Conservation (phyloP, 805 yeast genomes). For the Nakazawaea holstii region DNA sequence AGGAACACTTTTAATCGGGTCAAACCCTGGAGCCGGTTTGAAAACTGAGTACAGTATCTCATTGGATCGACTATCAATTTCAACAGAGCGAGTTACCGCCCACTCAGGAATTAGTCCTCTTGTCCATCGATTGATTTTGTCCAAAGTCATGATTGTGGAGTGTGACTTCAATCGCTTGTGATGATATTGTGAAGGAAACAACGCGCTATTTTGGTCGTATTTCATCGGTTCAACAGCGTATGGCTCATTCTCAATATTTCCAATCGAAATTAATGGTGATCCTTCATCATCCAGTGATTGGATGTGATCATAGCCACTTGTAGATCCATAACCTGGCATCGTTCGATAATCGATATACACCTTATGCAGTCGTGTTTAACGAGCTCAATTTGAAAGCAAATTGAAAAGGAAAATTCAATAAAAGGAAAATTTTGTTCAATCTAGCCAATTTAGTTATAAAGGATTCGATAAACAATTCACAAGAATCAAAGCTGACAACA, state of each 20-base stretch:
- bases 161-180: background rate
- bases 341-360: background rate
- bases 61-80: conserved; percentile 21
- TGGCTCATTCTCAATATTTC: background rate
- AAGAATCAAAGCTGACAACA: too few species aligned
- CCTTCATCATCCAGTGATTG: background rate
- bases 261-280: background rate
- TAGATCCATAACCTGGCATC: background rate
- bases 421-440: conserved; percentile 1
- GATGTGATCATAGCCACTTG: background rate
- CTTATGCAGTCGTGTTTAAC: background rate
- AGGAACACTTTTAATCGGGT: conserved; percentile 24
- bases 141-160: conserved; percentile 10
- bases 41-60: conserved; percentile 56
- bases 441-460: background rate
- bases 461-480: too few species aligned
- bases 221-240: background rate
- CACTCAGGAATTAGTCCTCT: conserved; percentile 18
- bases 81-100: conserved; percentile 16
- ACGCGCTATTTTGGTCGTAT: background rate
- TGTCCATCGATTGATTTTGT: conserved; percentile 20
- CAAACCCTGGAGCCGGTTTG: conserved; percentile 29
- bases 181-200: background rate
- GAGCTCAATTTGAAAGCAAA: background rate
- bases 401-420: background rate